phyloP scores from a whole-genome alignment of 2,329 filamentous ascomycete species.

The Stachybotrys chlorohalonatus region DNA sequence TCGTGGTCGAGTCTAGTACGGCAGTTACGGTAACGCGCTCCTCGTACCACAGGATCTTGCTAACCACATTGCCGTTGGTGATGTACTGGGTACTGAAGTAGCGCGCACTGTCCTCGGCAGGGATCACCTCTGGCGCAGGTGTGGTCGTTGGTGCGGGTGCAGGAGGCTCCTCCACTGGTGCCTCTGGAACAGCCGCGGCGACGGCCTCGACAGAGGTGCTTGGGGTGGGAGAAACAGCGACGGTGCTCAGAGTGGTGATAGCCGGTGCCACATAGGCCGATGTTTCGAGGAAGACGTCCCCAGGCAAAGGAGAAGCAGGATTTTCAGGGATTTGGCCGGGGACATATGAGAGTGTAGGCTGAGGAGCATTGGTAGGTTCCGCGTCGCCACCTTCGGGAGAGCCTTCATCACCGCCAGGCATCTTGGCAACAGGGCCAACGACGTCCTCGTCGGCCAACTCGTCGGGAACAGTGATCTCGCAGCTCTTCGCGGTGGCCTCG shows the following conservation, averaged over 20 bases:
- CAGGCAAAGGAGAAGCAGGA: conserved; percentile 26
- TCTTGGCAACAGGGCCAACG: conserved; percentile 39
- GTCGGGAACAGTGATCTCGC: conserved; percentile 52
- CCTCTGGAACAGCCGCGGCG: conserved; percentile 5
- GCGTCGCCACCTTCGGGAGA: conserved; percentile 14
- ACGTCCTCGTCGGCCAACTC: conserved; percentile 51
- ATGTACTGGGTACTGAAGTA: conserved; percentile 42
- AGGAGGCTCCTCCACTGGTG: conserved; percentile 6
- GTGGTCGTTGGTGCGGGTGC: conserved; percentile 11
- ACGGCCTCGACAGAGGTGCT: conserved; percentile 4
- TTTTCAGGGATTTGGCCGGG: conserved; percentile 23
- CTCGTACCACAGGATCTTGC: conserved; percentile 49
- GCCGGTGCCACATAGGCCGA: conserved; percentile 5
- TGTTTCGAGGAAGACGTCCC: conserved; percentile 32
- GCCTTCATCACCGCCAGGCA: conserved; percentile 47
- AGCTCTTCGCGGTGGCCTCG: conserved; percentile 47
- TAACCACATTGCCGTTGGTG: conserved; percentile 40
- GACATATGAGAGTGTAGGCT: conserved; percentile 23
- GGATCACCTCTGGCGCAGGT: conserved; percentile 12
- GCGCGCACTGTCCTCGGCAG: conserved; percentile 23
- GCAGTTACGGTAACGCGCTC: conserved; percentile 44
- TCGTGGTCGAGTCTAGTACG: conserved; percentile 28
- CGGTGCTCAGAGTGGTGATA: conserved; percentile 1
- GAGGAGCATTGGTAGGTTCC: conserved; percentile 3
- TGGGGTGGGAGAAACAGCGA: conserved; percentile 3